Evolutionary conservation across 345 rosid genomes (phyloP).

Genomic region (Moringa oleifera): DNA sequence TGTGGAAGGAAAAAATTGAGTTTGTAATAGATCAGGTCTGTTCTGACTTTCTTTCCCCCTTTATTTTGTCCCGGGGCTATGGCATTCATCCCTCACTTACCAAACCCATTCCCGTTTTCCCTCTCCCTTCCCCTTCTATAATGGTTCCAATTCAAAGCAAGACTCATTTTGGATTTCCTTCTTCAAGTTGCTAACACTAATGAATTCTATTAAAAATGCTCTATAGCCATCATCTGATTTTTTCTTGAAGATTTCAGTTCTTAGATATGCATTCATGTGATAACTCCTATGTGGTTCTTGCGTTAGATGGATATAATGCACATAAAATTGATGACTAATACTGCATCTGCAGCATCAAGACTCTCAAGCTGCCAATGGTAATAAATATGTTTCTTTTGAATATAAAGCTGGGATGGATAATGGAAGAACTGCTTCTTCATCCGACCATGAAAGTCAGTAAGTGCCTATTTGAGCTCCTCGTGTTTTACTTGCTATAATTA

Average conservation of each 20-base stretch:
- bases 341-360: conserved; percentile 76
- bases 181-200: too few species aligned
- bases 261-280: neutral
- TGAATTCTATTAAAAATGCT: neutral
- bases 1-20: conserved; percentile 94
- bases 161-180: neutral
- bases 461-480: conserved; percentile 34
- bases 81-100: neutral
- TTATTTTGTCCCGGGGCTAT: neutral
- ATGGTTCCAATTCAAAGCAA: too few species aligned
- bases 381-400: conserved; percentile 87
- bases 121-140: too few species aligned
- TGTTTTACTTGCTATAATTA: conserved; percentile 8
- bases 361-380: conserved; percentile 66
- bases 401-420: conserved; percentile 92
- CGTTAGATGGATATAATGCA: conserved; percentile 13
- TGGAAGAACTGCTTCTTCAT: conserved; percentile 89
- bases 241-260: neutral
- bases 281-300: neutral
- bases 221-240: neutral
- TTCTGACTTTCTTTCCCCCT: neutral
- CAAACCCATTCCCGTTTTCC: too few species aligned
- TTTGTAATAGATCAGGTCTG: conserved; percentile 89
- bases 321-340: conserved; percentile 7
- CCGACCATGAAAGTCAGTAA: conserved; percentile 98